Base-by-base conservation (phyloP, 768 basidiomycete species). In the Favolaschia claudopus region DNA sequence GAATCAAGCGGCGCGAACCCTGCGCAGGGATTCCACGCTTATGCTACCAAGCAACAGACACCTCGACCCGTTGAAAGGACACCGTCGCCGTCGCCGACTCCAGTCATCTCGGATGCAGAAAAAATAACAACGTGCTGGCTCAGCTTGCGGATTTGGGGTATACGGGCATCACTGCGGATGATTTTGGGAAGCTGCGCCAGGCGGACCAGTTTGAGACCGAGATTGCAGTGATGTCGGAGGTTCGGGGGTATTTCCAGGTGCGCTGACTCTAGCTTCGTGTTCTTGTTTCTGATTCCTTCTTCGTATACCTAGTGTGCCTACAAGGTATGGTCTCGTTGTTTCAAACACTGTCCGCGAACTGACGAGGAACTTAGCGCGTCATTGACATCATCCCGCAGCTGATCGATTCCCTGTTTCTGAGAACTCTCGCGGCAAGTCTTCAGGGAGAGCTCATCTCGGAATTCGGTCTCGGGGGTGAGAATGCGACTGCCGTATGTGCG, bases 321-420 rank as follows among this genome's bases (percentile, higher is more conserved):
- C 44, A 46, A 46, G 25, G 44, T 46, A 19, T 28, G 34, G 9
- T 28, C 44, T 46, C 13, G 19, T 25, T 28, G 7, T 9, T 28
- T 8, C 19, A n/a, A n/a, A n/a, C 27, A 6, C 31, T 9, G 17
- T 42, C n/a, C n/a, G n/a, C 34, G 34, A 36, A 36, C 34, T 36
- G 19, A 13, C 17, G 32, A 2, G 7, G 19, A 25, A 25, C 33
- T n/a, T 52, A 76, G 75, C 67, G 76, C 22, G 66, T 76, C 48
- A 72, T 76, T 49, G 75, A 76, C 53, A 61, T 63, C 53, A 54
- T 76, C 8, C 75, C 75, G 51, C 68, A n/a, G 45, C 60, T 25
- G 15, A 60, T 34, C 44, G 58, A 46, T 24, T 67, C 33, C 28
- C 28, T 53, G 13, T 64, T 70, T 27, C 57, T 66, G 31, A 67